These are phyloP conservation scores for Adansonia rubrostipa DNA, from an alignment of 441 rosid genomes.

Conservation along the genomic window DNA sequence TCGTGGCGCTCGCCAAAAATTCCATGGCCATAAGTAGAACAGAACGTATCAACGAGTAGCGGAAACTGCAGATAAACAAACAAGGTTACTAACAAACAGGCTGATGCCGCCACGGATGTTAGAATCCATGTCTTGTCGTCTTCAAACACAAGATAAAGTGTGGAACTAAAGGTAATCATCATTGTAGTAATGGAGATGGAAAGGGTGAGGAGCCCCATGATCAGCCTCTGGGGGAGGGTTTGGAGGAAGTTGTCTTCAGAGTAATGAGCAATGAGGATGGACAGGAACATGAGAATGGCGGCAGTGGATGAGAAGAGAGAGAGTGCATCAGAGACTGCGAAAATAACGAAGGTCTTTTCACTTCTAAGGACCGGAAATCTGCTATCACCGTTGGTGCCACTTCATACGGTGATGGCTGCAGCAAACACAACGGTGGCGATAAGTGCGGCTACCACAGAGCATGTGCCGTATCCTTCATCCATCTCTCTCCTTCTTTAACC, in stretches of 20 bases:
- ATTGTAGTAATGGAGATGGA: conserved; percentile 41
- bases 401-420: conserved; percentile 46
- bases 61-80: conserved; percentile 19
- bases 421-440: conserved; percentile 45
- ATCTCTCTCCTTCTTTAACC: conserved; percentile 38
- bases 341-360: conserved; percentile 11
- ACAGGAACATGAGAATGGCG: conserved; percentile 43
- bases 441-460: conserved; percentile 42
- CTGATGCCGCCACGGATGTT: conserved; percentile 14
- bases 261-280: conserved; percentile 46
- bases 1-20: background rate
- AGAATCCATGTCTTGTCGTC: conserved; percentile 11
- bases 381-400: conserved; percentile 37
- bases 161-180: conserved; percentile 44
- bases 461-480: conserved; percentile 49
- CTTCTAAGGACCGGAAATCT: conserved; percentile 29
- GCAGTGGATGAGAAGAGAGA: conserved; percentile 48
- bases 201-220: conserved; percentile 39
- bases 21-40: conserved; percentile 19
- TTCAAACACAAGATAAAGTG: conserved; percentile 32
- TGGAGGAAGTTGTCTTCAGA: conserved; percentile 44
- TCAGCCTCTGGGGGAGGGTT: conserved; percentile 40
- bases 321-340: conserved; percentile 35
- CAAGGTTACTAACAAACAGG: conserved; percentile 22
- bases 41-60: conserved; percentile 15